Base-by-base conservation (phyloP, 805 yeast genomes). In the Sugiyamaella qingdaonensis region DNA sequence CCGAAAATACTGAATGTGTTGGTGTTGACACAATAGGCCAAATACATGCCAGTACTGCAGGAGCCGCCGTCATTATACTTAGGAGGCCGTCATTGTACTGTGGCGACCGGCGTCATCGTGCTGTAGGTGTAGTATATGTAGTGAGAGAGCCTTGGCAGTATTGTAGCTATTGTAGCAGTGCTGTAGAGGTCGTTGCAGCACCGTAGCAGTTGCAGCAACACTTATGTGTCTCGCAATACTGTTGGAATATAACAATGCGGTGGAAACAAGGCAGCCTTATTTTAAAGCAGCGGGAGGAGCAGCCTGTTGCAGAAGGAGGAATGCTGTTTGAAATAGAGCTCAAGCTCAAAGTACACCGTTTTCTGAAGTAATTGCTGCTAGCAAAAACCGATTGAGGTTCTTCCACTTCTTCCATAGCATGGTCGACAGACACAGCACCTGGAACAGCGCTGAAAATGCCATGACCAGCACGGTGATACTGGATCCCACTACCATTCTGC, bases 341-440 rank as follows among this genome's bases (percentile, higher is more conserved):
- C 24, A 45, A 34, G 10, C 29, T 34, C 37, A 34, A 34, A 34
- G 16, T 9, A 34, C 53, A 50, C n/a, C 33, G 46, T n/a, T 16
- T n/a, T 21, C 29, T 33, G 14, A n/a, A 13, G 14, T 42, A 33
- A 7, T 10, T 10, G 32, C 21, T 21, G 39, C 36, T 10, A 21
- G 34, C 33, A 54, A 18, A 34, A 51, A 60, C 5, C 49, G 45
- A 19, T 45, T 51, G 10, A 61, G 33, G 14, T 43, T 32, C 29
- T 44, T 46, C 64, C 64, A 61, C 42, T 58, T 58, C 45, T 58
- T 58, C 57, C 59, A 48, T 37, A 48, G 39, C 16, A 59, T 49
- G 33, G 54, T 54, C 5, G 52, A 14, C 16, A 61, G 41, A 41
- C 63, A 61, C 35, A 56, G 49, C 19, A 35, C 29, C 44, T 61